Conservation (phyloP, 1,139 yeast species). For the Yamadazyma sp. region DNA sequence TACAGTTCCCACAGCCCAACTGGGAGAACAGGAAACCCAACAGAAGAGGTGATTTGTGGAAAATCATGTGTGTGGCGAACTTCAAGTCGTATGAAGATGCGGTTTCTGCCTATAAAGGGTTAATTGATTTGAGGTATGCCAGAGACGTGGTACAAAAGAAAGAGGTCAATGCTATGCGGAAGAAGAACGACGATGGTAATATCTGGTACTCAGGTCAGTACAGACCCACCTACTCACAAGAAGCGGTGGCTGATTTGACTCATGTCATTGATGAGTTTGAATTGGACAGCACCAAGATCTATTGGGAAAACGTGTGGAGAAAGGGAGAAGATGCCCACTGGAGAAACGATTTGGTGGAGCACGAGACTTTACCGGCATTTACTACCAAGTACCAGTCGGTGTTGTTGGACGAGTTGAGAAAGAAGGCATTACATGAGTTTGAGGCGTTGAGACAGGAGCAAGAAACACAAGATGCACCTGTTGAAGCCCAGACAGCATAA, state of each 20-base stretch:
- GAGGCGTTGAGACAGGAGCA: constrained; percentile 12
- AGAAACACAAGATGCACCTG: not conserved
- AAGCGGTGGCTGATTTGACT: constrained; percentile 84
- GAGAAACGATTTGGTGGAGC: constrained; percentile 57
- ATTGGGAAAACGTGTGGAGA: constrained; percentile 88
- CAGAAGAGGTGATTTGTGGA: constrained; percentile 84
- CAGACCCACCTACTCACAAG: constrained; percentile 89
- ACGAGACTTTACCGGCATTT: constrained; percentile 56
- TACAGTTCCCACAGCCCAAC: constrained; percentile 74
- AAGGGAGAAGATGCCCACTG: constrained; percentile 73
- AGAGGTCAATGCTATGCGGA: constrained; percentile 68
- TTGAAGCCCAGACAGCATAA: not conserved
- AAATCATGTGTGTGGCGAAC: constrained; percentile 83
- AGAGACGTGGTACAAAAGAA: constrained; percentile 62
- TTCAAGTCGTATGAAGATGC: constrained; percentile 66
- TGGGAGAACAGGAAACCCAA: constrained; percentile 86
- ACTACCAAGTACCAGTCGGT: constrained; percentile 67
- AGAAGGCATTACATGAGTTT: constrained; percentile 38
- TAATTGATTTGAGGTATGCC: constrained; percentile 69
- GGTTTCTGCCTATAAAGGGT: constrained; percentile 69
- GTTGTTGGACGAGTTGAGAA: constrained; percentile 58
- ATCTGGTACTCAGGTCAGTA: constrained; percentile 85
- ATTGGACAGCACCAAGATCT: constrained; percentile 49
- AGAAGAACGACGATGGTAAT: constrained; percentile 73
- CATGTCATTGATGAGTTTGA: constrained; percentile 67